phyloP scores from a whole-genome alignment of 2,329 filamentous ascomycete species.

The Ophiostoma sp. region DNA sequence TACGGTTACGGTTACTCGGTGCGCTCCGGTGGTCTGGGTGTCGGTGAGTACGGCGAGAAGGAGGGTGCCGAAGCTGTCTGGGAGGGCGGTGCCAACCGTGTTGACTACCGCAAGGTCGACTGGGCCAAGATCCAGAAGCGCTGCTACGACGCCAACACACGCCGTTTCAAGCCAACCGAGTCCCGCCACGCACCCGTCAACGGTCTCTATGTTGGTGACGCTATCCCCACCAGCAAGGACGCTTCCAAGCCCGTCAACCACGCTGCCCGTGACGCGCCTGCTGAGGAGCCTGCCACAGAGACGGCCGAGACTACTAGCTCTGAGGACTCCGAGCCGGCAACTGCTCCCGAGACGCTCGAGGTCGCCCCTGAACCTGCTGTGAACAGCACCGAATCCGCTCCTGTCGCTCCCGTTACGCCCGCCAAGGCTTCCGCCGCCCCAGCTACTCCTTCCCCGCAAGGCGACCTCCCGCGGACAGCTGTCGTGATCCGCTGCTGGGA shows the following conservation, averaged over 20 bases:
- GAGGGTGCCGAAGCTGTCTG: slow-evolving; percentile 81
- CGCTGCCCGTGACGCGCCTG: not conserved
- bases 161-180: slow-evolving; percentile 62
- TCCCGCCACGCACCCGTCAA: slow-evolving; percentile 44
- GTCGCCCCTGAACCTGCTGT: not conserved
- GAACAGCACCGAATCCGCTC: not conserved
- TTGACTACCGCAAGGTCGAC: slow-evolving; percentile 74
- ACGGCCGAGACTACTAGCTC: not conserved
- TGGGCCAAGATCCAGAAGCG: slow-evolving; percentile 78
- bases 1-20: slow-evolving; percentile 87
- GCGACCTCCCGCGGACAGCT: slow-evolving; percentile 61
- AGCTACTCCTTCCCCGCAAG: slow-evolving; percentile 1
- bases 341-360: not conserved
- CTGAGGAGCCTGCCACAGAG: not conserved
- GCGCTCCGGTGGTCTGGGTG: slow-evolving; percentile 75
- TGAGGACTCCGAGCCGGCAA: not conserved
- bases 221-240: not conserved
- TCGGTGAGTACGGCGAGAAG: slow-evolving; percentile 80
- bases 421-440: slow-evolving; percentile 30
- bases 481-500: slow-evolving; percentile 82
- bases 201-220: slow-evolving; percentile 52
- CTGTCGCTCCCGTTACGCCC: not conserved
- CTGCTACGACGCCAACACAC: slow-evolving; percentile 70
- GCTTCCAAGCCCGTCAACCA: not conserved
- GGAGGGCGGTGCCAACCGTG: slow-evolving; percentile 63